Evolutionary conservation across 2,329 filamentous ascomycete species (phyloP), one percentile per base, ranked within the genome.

Genomic region (Alternaria hordeiaustralica): DNA sequence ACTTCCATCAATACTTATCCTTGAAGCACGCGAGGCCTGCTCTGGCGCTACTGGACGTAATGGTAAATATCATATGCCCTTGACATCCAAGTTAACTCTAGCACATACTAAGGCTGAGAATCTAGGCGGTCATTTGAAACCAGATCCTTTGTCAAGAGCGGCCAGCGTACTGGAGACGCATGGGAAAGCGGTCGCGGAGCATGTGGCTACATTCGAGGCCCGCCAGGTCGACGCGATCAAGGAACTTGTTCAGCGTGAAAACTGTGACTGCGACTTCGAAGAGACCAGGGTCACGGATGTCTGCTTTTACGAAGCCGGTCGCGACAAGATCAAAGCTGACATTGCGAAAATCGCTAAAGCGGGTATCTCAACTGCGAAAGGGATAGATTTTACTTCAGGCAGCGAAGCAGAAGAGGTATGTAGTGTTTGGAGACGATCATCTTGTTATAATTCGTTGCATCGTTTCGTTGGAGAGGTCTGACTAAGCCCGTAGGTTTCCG

Each of bases 1-100:
- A 15, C 26, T 57, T 5, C 64, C 63, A 18, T 66, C 63, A 11
- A 71, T 69, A 54, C 41, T 66, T n/a, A 64, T 72, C 12, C 73
- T 87, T n/a, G 86, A 88, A 65, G 85, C 86, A 3, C 77, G 86
- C 2, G 73, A 81, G 45, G 69, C 85, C 8, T 85, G 84, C 65
- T 83, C 82, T 10, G 86, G 86, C 15, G 86, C 85, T 4, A 87
- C 86, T 9, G 86, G 83, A 2, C 80, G 86, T 53, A 87, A 87
- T 64, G 85, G 85, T 20, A 85, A 84, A 0, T 67, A 20, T 5
- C 25, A 15, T 18, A 50, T 43, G 20, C 12, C 13, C 15, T 46
- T 18, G 45, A 46, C 9, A 49, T 23, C 1, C 8, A 18, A 10
- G 1, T 10, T 18, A 15, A 15, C 9, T 47, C 4, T 5, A 12